Base-by-base conservation (phyloP, 2,329 filamentous ascomycete genomes). In the Thermothelomyces thermophilus region DNA sequence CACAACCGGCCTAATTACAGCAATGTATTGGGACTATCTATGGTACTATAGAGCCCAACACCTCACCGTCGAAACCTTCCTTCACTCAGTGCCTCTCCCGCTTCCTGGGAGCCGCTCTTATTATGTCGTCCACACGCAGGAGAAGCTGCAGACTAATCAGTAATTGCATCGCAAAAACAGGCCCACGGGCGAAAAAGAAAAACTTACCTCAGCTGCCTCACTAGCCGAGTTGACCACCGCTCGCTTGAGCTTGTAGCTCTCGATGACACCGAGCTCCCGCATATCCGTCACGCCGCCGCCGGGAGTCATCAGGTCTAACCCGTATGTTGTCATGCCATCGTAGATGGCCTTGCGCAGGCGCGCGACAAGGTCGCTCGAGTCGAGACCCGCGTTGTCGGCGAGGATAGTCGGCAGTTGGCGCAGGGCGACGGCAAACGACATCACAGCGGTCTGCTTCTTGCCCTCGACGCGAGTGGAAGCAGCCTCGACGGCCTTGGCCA, bases 171-270 rank as follows among this genome's bases (percentile, higher is more conserved):
- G 28, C 8, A 30, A 19, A 5, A 34, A 37, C 5, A n/a, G n/a
- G n/a, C n/a, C n/a, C 13, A 35, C 6, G 6, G 16, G 13, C 33
- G 13, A 5, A 35, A 11, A 11, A 11, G 17, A 16, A 35, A 40
- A 26, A 67, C 83, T 74, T 76, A 94, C 89, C 80, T 98, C 93
- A 58, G 93, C 90, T 56, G 93, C 93, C 72, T 98, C 93, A 51
- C 89, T 94, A 19, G 93, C 93, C 54, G 90, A 95, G 46, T 87
- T 94, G 45, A 98, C 93, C 48, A 98, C 93, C n/a, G 93, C 93
- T 67, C 83, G 86, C 81, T 98, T 98, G 67, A 98, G 73, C 78
- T 98, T 98, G 77, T 96, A 97, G 69, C 89, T 95, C 74, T 98
- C 93, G 59, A 98, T 86, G 24, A 98, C 90, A 39, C 93, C 93